phyloP scores from a whole-genome alignment of 225 moss, liverwort and hornwort species.

The Bryum argenteum region DNA sequence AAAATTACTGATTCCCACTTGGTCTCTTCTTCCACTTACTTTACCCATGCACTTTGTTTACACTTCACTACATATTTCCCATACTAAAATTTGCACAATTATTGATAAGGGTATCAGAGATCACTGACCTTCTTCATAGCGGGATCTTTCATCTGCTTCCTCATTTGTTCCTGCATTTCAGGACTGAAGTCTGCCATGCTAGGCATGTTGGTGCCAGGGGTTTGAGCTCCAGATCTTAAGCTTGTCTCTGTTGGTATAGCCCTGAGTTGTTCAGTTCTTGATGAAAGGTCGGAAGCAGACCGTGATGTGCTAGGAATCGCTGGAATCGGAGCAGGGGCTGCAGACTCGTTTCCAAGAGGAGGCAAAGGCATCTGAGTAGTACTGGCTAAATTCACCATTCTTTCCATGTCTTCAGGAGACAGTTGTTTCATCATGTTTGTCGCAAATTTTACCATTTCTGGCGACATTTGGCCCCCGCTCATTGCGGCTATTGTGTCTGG shows the following conservation, averaged over 20 bases:
- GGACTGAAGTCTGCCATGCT: slow-evolving; percentile 96
- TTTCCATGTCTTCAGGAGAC: slow-evolving; percentile 86
- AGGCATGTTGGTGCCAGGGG: slow-evolving; percentile 79
- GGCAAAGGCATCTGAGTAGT: slow-evolving; percentile 51
- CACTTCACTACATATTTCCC: no score
- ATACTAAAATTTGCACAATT: no score
- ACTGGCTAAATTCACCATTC: slow-evolving; percentile 80
- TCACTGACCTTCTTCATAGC: slow-evolving; percentile 88
- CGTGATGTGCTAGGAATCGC: slow-evolving; percentile 47
- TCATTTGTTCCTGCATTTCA: slow-evolving; percentile 93
- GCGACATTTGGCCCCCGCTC: slow-evolving; percentile 89
- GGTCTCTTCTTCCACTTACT: no score
- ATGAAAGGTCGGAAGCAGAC: slow-evolving; percentile 39
- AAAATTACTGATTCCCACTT: no score
- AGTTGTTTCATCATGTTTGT: slow-evolving; percentile 84
- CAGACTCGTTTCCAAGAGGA: slow-evolving; percentile 27
- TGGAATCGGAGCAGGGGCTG: slow-evolving; percentile 22
- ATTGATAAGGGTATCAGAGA: slow-evolving; percentile 21
- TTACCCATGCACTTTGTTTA: no score
- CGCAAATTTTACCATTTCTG: slow-evolving; percentile 92
- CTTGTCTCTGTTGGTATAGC: slow-evolving; percentile 37
- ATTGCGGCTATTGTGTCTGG: slow-evolving; percentile 85
- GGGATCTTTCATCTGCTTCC: slow-evolving; percentile 94
- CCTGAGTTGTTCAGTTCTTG: slow-evolving; percentile 22
- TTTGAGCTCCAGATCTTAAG: slow-evolving; percentile 47